Conservation (phyloP, 805 yeast genomes). For the Schwanniomyces sp. region DNA sequence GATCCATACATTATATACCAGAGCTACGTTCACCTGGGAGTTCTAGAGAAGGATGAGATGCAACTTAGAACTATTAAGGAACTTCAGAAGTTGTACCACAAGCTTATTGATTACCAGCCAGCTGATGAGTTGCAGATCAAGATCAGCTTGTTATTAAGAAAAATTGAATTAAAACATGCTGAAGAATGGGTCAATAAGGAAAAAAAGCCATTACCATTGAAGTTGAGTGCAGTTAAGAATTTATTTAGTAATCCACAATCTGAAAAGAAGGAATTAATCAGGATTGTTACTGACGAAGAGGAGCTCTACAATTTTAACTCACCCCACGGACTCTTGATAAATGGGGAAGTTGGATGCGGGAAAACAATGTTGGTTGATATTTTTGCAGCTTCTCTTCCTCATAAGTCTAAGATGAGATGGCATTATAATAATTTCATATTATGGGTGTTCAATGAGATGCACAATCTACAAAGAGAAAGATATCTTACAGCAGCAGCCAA, state of each 20-base stretch:
- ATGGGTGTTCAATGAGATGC: slow-evolving; percentile 66
- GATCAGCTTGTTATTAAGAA: slow-evolving; percentile 39
- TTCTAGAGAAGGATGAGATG: slow-evolving; percentile 52
- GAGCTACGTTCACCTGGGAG: slow-evolving; percentile 50
- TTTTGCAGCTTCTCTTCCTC: slow-evolving; percentile 65
- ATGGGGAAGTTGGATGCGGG: slow-evolving; percentile 75
- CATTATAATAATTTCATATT: slow-evolving; percentile 70
- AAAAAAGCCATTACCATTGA: slow-evolving; percentile 11
- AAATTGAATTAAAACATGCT: slow-evolving; percentile 33
- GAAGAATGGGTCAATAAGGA: slow-evolving; percentile 13
- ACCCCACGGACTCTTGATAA: slow-evolving; percentile 63
- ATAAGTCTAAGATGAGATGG: slow-evolving; percentile 63
- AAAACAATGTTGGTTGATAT: slow-evolving; percentile 74
- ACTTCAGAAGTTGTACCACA: slow-evolving; percentile 57
- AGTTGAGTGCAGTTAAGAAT: slow-evolving; percentile 16
- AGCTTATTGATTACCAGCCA: slow-evolving; percentile 61
- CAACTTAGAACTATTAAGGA: slow-evolving; percentile 64
- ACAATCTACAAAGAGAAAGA: slow-evolving; percentile 49
- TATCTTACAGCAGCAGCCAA: slow-evolving; percentile 25
- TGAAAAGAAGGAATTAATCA: slow-evolving; percentile 43
- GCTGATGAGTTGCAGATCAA: slow-evolving; percentile 45
- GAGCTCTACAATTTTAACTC: slow-evolving; percentile 52
- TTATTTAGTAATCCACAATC: slow-evolving; percentile 32
- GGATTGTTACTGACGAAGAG: slow-evolving; percentile 58
- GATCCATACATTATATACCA: slow-evolving; percentile 64